Conservation (phyloP, 1,284 basidiomycete species). For the Hymenochaete sp. region DNA sequence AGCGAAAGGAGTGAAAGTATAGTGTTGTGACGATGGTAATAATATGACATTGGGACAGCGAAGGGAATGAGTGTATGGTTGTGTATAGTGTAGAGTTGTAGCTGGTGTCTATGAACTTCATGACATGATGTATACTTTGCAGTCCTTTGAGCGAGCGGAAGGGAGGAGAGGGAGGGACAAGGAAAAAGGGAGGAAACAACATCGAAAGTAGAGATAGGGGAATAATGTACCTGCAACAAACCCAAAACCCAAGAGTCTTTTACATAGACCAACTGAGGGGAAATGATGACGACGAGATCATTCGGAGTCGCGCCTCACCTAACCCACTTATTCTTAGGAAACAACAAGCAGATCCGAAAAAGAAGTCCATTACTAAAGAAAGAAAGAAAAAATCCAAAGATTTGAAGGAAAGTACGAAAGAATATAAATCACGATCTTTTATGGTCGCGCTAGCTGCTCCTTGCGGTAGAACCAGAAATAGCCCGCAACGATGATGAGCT, state of each 20-base stretch:
- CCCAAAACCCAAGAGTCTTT: not conserved
- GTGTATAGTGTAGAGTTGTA: too few species aligned
- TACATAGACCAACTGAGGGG: too few species aligned
- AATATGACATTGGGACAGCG: too few species aligned
- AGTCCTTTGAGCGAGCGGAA: not conserved
- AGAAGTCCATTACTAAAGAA: not conserved
- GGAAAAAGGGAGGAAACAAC: conserved; percentile 57
- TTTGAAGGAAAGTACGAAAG: not conserved
- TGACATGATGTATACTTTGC: too few species aligned
- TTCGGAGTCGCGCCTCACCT: too few species aligned
- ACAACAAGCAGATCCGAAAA: not conserved
- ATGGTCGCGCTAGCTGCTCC: conserved; percentile 50
- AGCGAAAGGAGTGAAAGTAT: too few species aligned
- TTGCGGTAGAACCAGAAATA: conserved; percentile 95
- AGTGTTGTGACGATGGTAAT: too few species aligned
- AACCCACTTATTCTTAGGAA: not conserved
- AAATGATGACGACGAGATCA: too few species aligned
- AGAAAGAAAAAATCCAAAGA: conserved; percentile 2
- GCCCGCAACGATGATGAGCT: conserved; percentile 77
- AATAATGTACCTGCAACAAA: not conserved
- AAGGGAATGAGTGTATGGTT: too few species aligned
- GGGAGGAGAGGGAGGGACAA: not conserved
- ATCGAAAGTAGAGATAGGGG: conserved; percentile 24
- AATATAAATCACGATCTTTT: not conserved
- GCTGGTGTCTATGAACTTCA: too few species aligned